Evolutionary conservation across 371 early-diverging fungal species (phyloP).

Genomic region (Lichtheimia corymbifera): DNA sequence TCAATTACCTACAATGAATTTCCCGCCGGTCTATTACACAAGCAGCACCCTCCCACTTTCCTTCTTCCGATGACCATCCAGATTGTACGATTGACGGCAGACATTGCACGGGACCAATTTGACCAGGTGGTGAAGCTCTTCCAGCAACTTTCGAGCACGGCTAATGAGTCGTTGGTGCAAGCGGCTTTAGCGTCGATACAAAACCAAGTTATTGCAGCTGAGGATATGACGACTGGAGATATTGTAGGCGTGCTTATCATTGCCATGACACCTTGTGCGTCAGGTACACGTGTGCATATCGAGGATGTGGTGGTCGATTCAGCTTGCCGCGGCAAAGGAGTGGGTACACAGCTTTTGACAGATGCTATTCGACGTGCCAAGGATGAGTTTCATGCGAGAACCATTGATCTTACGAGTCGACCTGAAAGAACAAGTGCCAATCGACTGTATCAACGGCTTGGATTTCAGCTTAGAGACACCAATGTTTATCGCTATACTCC

Average conservation of each 20-base stretch:
- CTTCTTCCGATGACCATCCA: not conserved
- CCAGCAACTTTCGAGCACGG: conserved; percentile 25
- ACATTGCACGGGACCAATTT: not conserved
- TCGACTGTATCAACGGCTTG: conserved; percentile 41
- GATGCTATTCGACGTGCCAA: conserved; percentile 29
- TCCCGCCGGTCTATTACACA: too few species aligned
- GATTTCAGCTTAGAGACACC: conserved; percentile 46
- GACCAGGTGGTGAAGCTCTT: conserved; percentile 12
- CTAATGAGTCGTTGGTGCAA: conserved; percentile 9
- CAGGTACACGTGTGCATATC: conserved; percentile 46
- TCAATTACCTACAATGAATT: too few species aligned
- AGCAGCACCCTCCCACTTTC: too few species aligned
- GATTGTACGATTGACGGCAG: not conserved
- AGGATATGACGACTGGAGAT: conserved; percentile 4
- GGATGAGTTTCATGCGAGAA: conserved; percentile 22
- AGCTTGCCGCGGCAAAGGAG: conserved; percentile 31
- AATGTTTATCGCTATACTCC: conserved; percentile 40
- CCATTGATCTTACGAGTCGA: conserved; percentile 48
- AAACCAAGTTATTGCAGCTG: conserved; percentile 26
- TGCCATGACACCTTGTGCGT: conserved; percentile 31
- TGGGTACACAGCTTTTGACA: conserved; percentile 28
- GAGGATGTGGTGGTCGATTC: conserved; percentile 47
- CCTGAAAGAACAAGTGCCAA: conserved; percentile 49
- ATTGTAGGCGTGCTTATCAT: conserved; percentile 31
- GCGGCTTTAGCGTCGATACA: conserved; percentile 25